phyloP scores from a whole-genome alignment of 441 rosid species.

The Populus trichocarpa region DNA sequence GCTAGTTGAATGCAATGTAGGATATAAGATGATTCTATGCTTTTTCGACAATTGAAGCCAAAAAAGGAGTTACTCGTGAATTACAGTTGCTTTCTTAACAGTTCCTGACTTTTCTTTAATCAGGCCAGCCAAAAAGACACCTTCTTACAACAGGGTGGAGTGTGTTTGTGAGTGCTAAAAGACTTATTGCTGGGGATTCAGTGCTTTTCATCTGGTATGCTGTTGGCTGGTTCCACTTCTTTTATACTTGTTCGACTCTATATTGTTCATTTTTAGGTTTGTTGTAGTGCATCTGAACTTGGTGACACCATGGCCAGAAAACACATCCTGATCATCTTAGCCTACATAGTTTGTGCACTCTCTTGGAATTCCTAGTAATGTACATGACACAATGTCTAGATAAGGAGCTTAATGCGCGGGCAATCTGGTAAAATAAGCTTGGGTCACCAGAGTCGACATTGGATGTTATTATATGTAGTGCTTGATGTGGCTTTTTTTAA shows the following conservation, averaged over 20 bases:
- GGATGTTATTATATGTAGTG: background rate
- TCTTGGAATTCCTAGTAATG: background rate
- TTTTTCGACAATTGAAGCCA: background rate
- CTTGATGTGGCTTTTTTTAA: background rate
- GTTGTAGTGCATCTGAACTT: background rate
- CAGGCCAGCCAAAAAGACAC: slow-evolving; percentile 63
- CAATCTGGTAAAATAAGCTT: background rate
- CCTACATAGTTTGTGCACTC: background rate
- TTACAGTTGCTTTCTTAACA: background rate
- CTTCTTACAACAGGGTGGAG: slow-evolving; percentile 43
- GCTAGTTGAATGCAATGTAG: too few species aligned
- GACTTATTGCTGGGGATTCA: slow-evolving; percentile 57
- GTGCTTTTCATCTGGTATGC: slow-evolving; percentile 59
- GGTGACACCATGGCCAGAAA: background rate
- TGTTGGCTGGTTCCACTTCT: background rate
- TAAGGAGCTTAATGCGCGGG: background rate
- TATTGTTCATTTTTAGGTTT: background rate
- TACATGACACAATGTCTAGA: background rate
- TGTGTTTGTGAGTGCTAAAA: too few species aligned
- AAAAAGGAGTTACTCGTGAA: background rate
- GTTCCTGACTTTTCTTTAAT: slow-evolving; percentile 2
- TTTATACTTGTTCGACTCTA: background rate
- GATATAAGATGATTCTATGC: background rate
- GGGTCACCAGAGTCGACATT: background rate
- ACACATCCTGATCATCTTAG: background rate